Base-by-base conservation (phyloP, 495 filamentous ascomycete genomes). In the Hypomontagnella monticulosa region DNA sequence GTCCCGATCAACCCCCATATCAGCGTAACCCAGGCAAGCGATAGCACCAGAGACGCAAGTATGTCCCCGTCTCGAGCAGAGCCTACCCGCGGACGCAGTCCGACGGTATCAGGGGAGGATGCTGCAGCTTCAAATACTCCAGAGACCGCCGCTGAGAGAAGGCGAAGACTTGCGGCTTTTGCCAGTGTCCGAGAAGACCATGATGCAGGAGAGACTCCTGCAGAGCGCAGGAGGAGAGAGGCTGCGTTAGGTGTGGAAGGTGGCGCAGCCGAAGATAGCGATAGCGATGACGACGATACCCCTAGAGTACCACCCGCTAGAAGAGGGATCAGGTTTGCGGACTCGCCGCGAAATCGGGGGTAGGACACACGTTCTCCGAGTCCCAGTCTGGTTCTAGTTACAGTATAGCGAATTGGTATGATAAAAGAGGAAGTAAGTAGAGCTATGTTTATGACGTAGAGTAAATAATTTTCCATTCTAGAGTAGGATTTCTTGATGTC, bases 201-300 rank as follows among this genome's bases (percentile, higher is more conserved):
- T 14, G 85, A 88, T 19, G 78, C 76, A 2, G 84, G 81, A 38
- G 93, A 97, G 75, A 96, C 92, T 3, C 86, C 91, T 0, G 93
- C 93, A 0, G 93, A 97, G 76, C 83, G 89, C 41, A 84, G 89
- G 36, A 84, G 93, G 61, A 87, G 94, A 74, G 86, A 96, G 54
- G 94, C 92, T 1, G 94, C 93, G 4, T 78, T 97, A n/a, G 93
- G 92, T 15, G 74, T 87, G 44, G 77, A 83, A 5, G 71, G 78
- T 18, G 42, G 52, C 4, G 47, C 54, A n/a, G 80, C 83, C 7
- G 83, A 82, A 12, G 83, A 81, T 14, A 84, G 82, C 14, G 87
- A 89, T 46, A 87, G 85, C 38, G 84, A 86, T 10, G 89, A 91
- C 37, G 87, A 87, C 56, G 83, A 85, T 71, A 82, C 79, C 51